These are phyloP conservation scores for Euclidium syriacum DNA, from an alignment of 345 rosid genomes.

Conservation along the genomic window DNA sequence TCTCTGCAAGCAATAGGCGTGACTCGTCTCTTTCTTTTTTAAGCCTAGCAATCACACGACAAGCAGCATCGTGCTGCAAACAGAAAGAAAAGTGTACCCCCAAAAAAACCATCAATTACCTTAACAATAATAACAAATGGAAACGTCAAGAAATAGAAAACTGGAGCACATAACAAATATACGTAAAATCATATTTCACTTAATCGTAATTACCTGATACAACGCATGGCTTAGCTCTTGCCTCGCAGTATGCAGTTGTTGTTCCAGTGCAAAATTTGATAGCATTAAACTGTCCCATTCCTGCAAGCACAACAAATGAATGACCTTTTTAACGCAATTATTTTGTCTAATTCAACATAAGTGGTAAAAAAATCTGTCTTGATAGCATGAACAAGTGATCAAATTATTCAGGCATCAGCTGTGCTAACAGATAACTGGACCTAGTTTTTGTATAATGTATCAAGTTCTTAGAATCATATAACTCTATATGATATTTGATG, in stretches of 20 bases:
- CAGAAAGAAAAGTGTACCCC: constrained; percentile 1
- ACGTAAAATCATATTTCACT: neutral
- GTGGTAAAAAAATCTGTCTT: neutral
- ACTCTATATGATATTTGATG: neutral
- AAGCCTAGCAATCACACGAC: constrained; percentile 98
- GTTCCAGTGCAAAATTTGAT: constrained; percentile 92
- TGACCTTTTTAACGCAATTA: constrained; percentile 8
- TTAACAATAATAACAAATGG: neutral
- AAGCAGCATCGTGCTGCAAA: constrained; percentile 96
- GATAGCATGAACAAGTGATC: neutral
- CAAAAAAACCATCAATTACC: constrained; percentile 10
- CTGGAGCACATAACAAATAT: neutral
- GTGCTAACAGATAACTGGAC: neutral
- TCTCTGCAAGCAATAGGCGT: constrained; percentile 66
- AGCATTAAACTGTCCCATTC: constrained; percentile 98
- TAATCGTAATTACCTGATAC: constrained; percentile 66
- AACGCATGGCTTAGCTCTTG: constrained; percentile 96
- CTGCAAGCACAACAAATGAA: constrained; percentile 34
- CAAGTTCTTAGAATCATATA: neutral
- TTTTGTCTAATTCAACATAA: neutral
- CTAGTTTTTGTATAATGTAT: neutral
- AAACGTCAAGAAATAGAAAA: neutral
- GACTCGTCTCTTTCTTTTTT: constrained; percentile 93
- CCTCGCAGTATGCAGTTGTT: constrained; percentile 90
- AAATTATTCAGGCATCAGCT: neutral